Evolutionary conservation across 2,329 filamentous ascomycete species (phyloP).

Genomic region (Penicillium vulpinum): DNA sequence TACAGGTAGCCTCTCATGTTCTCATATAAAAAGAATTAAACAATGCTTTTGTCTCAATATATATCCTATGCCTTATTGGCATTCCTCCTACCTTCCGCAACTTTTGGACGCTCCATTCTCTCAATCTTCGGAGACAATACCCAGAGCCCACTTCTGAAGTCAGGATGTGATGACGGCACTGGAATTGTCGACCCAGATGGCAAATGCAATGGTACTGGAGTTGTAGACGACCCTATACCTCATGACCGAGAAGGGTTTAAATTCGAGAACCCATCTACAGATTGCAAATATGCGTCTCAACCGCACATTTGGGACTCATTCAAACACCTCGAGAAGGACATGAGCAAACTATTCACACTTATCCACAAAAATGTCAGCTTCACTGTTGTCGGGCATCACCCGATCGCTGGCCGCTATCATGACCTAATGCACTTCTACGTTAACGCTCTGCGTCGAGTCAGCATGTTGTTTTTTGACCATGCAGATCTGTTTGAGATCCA

Average conservation of each 20-base stretch:
- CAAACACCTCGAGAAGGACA: constrained; percentile 34
- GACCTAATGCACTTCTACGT: constrained; percentile 38
- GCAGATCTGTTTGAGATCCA: constrained; percentile 34
- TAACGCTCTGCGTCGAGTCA: constrained; percentile 34
- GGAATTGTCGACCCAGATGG: constrained; percentile 29
- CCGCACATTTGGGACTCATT: constrained; percentile 37
- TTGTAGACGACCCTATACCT: constrained; percentile 23
- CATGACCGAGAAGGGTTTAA: constrained; percentile 29
- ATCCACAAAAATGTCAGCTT: constrained; percentile 36
- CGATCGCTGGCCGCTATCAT: constrained; percentile 33
- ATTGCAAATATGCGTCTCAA: constrained; percentile 34
- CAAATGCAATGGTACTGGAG: constrained; percentile 30
- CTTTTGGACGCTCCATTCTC: neutral
- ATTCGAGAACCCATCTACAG: constrained; percentile 35
- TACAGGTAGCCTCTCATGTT: neutral
- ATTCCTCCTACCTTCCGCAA: constrained; percentile 1
- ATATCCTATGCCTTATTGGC: neutral
- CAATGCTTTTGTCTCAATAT: constrained; percentile 5
- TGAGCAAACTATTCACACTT: constrained; percentile 33
- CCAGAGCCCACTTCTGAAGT: neutral
- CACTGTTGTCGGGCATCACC: constrained; percentile 36
- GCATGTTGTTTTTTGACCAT: constrained; percentile 29
- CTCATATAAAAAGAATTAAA: neutral
- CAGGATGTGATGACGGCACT: constrained; percentile 22
- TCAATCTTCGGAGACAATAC: neutral